phyloP scores from a whole-genome alignment of 208 protist species.

The Leishmania aethiopica region DNA sequence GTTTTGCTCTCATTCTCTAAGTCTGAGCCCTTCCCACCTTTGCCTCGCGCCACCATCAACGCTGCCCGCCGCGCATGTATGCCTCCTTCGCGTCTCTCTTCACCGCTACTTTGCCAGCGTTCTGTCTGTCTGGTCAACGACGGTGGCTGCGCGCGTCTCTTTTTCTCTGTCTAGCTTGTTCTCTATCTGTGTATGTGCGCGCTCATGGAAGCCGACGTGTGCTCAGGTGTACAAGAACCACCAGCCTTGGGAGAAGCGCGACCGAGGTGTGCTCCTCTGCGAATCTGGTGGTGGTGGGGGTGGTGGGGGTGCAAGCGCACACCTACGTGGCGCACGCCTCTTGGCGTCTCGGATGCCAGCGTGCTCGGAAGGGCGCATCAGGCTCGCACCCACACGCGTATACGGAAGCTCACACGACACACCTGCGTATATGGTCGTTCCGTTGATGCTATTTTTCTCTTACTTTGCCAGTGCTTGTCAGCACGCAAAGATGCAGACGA shows the following conservation, averaged over 20 bases:
- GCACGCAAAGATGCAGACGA: not conserved
- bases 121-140: not conserved
- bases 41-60: not conserved
- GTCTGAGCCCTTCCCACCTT: not conserved
- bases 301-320: not conserved
- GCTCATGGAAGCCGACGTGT: not conserved
- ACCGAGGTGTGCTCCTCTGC: not conserved
- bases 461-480: not conserved
- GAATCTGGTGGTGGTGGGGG: not conserved
- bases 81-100: not conserved
- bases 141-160: not conserved
- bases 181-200: not conserved
- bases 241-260: not conserved
- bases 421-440: not conserved
- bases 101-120: not conserved
- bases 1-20: not conserved
- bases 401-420: not conserved
- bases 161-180: not conserved
- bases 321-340: not conserved
- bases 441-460: not conserved
- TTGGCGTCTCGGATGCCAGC: not conserved
- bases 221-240: not conserved
- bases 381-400: not conserved
- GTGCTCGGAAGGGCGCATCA: too few species aligned
- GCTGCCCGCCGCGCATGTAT: not conserved